These are phyloP conservation scores for Entonaema liquescens DNA, from an alignment of 495 filamentous ascomycete species.

Conservation along the genomic window DNA sequence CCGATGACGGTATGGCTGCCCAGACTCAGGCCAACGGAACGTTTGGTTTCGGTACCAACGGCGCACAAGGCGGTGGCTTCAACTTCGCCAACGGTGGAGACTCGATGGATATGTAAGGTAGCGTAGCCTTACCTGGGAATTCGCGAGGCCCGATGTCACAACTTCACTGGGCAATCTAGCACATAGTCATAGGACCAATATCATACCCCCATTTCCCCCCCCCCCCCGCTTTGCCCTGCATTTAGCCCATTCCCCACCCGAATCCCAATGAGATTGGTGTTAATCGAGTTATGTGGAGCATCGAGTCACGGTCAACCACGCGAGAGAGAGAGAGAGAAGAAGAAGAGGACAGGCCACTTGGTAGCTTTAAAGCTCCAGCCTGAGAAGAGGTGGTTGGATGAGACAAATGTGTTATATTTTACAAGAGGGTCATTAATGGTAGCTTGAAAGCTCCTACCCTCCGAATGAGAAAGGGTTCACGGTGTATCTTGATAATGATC, in stretches of 20 bases:
- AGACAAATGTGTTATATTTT: conserved; percentile 36
- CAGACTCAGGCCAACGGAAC: conserved; percentile 70
- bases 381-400: conserved; percentile 38
- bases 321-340: conserved; percentile 22
- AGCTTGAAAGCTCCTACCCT: conserved; percentile 64
- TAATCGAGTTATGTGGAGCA: conserved; percentile 53
- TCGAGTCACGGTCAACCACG: conserved; percentile 40
- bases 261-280: conserved; percentile 46
- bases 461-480: conserved; percentile 14
- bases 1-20: conserved; percentile 67
- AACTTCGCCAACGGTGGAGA: conserved; percentile 93
- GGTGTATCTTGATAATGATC: conserved; percentile 12
- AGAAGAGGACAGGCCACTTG: conserved; percentile 51
- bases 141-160: conserved; percentile 28
- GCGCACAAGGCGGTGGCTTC: conserved; percentile 80
- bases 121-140: conserved; percentile 9
- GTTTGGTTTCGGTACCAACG: conserved; percentile 84
- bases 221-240: conserved; percentile 33
- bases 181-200: conserved; percentile 42
- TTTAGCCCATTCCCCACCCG: conserved; percentile 34
- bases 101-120: conserved; percentile 95
- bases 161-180: conserved; percentile 37
- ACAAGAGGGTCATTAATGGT: conserved; percentile 55
- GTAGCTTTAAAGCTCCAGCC: conserved; percentile 65
- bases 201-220: conserved; percentile 38